phyloP scores from a whole-genome alignment of 495 filamentous ascomycete species.

The Lophiotrema nucula region DNA sequence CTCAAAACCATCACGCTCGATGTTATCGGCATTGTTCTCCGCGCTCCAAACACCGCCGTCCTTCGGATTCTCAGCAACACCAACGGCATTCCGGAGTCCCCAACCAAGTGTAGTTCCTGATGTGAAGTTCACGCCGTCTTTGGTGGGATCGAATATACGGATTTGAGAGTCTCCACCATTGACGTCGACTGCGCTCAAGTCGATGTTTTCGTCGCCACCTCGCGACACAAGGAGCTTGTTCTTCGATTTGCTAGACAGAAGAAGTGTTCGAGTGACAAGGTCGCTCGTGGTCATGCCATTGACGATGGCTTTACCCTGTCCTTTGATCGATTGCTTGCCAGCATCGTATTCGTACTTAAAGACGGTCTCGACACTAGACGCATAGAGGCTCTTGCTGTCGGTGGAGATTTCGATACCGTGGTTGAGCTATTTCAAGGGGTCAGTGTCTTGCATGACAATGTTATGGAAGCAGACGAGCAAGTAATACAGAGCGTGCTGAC shows the following conservation, averaged over 20 bases:
- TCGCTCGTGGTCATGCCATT: conserved; percentile 9
- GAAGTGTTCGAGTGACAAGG: conserved; percentile 5
- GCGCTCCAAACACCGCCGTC: conserved; percentile 9
- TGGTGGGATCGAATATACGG: conserved; percentile 16
- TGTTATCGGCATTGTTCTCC: conserved; percentile 25
- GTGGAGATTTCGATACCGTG: conserved; percentile 16
- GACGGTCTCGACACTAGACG: conserved; percentile 10
- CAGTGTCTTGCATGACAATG: background rate
- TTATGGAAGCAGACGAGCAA: too few relatives aligned
- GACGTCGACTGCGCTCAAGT: conserved; percentile 15
- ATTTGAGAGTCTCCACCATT: conserved; percentile 6
- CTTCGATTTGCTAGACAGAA: conserved; percentile 1
- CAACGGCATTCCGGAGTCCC: conserved; percentile 25
- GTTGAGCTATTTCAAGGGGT: conserved; percentile 11
- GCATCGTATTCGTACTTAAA: conserved; percentile 20
- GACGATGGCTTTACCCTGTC: conserved; percentile 7
- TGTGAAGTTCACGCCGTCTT: background rate
- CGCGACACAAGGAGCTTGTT: conserved; percentile 20
- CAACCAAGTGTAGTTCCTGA: conserved; percentile 12
- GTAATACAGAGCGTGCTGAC: too few relatives aligned
- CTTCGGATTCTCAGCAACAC: conserved; percentile 11
- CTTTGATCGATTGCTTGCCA: background rate
- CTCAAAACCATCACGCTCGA: conserved; percentile 13
- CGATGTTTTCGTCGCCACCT: conserved; percentile 17
- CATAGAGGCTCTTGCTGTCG: conserved; percentile 24